Evolutionary conservation across 805 yeast species (phyloP).

Genomic region (Naumovozyma castellii): DNA sequence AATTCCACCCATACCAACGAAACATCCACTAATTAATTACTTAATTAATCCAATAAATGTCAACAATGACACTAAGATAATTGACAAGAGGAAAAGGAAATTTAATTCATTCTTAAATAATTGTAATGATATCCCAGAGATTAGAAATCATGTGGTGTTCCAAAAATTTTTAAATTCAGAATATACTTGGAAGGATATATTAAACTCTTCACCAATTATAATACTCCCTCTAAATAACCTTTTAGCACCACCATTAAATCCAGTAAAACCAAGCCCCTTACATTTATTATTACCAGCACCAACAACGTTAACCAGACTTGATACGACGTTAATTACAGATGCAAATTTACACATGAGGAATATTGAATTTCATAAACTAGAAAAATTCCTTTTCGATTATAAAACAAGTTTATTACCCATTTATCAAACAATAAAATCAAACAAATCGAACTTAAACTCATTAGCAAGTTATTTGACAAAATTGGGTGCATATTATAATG

Average conservation of each 20-base stretch:
- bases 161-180: conserved; percentile 78
- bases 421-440: conserved; percentile 23
- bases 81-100: conserved; percentile 66
- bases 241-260: conserved; percentile 53
- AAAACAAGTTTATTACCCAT: conserved; percentile 19
- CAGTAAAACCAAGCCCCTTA: conserved; percentile 46
- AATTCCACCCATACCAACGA: conserved; percentile 91
- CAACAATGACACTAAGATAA: conserved; percentile 36
- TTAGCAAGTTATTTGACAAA: conserved; percentile 61
- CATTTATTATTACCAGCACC: conserved; percentile 60
- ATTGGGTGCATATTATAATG: conserved; percentile 62
- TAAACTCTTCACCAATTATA: conserved; percentile 45
- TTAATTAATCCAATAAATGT: conserved; percentile 36
- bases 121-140: conserved; percentile 49
- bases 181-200: conserved; percentile 71
- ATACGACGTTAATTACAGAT: not conserved
- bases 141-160: conserved; percentile 54
- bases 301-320: conserved; percentile 35
- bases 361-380: conserved; percentile 20
- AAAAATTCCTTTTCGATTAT: conserved; percentile 32
- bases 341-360: conserved; percentile 1
- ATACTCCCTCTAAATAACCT: conserved; percentile 44
- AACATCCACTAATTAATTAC: conserved; percentile 51
- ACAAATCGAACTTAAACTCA: conserved; percentile 37
- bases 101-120: conserved; percentile 69